phyloP scores from a whole-genome alignment of 495 filamentous ascomycete species.

The Penicillium parvum region DNA sequence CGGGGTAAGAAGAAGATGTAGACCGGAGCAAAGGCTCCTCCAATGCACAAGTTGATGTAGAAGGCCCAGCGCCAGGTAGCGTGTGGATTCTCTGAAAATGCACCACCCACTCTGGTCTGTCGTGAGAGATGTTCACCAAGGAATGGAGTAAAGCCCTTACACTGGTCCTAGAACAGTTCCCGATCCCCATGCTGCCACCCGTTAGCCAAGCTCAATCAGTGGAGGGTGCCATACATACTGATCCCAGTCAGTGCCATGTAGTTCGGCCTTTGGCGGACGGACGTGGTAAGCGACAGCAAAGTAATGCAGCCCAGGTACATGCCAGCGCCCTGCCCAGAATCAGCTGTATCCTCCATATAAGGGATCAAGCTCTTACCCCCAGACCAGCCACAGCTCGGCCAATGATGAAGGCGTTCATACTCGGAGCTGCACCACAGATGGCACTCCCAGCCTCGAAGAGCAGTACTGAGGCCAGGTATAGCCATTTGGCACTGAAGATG shows the following conservation, averaged over 20 bases:
- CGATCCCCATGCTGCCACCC: constrained; percentile 37
- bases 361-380: constrained; percentile 6
- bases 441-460: constrained; percentile 52
- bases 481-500: constrained; percentile 50
- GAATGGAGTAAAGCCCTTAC: not conserved
- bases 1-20: constrained; percentile 54
- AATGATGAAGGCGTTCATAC: constrained; percentile 49
- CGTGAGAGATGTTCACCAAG: not conserved
- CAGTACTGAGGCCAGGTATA: constrained; percentile 45
- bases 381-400: constrained; percentile 45
- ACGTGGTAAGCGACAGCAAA: constrained; percentile 27
- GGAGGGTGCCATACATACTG: constrained; percentile 6
- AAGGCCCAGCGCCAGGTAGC: constrained; percentile 62
- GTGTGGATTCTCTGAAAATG: constrained; percentile 43
- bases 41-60: constrained; percentile 65
- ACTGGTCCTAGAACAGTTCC: constrained; percentile 50
- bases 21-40: constrained; percentile 47
- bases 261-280: constrained; percentile 27
- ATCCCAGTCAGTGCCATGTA: constrained; percentile 32
- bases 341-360: not conserved
- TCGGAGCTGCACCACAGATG: constrained; percentile 52
- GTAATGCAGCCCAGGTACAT: constrained; percentile 36
- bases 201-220: not conserved
- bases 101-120: constrained; percentile 48
- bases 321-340: constrained; percentile 21